Evolutionary conservation across 2,329 filamentous ascomycete species (phyloP), one percentile per base, ranked within the genome.

Genomic region (Penicillium sp.): DNA sequence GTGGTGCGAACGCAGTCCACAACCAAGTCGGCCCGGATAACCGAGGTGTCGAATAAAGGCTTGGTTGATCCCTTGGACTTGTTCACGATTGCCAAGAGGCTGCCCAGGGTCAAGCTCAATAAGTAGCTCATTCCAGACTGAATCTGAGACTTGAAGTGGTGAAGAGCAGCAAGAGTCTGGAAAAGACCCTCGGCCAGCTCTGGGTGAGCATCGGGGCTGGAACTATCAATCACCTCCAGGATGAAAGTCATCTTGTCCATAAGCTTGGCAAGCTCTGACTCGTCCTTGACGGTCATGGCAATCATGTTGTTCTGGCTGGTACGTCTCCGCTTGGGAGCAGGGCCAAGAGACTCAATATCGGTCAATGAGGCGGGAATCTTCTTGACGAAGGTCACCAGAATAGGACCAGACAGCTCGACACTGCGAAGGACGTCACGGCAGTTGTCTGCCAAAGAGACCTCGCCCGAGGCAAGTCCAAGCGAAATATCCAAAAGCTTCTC

Each of bases 1-100:
- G 92, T 95, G 56, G 90, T 92, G 66, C 95, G 89, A 42, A 99
- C 89, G 75, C 92, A 96, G 67, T 95, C 92, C 45, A 97, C 91
- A 49, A 99, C 85, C 42, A 97, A 75, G 69, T 99, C 94, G 3
- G 90, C 89, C 52, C 95, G 86, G 36, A 96, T 88, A 34, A 85
- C 86, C 2, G 89, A 87, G 42, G 85, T 84, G 69, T 95, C 90
- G 51, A 95, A 86, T 52, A 83, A 81, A 38, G 69, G 66, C 44
- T 68, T 72, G 3, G 64, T 43, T 16, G 58, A 64, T 48, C 47
- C 56, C 51, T 88, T 89, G 64, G 89, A 86, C 0, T 85, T 84
- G 53, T 90, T 87, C 61, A 97, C 85, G 74, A 97, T 95, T 39
- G 87, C 85, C 46, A 93, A 79, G 31, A 99, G 79, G 62, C 89